phyloP scores from a whole-genome alignment of 305 asterid genomes.

The Fraxinus platypoda region DNA sequence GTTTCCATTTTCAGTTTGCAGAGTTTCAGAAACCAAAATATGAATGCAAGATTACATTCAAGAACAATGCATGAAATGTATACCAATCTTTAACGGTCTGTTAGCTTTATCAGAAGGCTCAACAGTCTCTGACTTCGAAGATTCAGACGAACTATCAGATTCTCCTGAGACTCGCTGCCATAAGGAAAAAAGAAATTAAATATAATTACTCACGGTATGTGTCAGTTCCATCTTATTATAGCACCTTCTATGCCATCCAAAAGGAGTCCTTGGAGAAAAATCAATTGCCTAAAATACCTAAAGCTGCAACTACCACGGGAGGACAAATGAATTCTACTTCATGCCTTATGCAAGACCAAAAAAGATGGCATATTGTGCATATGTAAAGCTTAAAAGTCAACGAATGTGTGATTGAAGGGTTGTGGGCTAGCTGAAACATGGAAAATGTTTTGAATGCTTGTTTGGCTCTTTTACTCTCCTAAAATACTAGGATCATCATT shows the following conservation, averaged over 20 bases:
- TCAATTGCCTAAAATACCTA: slow-evolving; percentile 4
- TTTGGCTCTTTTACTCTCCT: slow-evolving; percentile 15
- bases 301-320: slow-evolving; percentile 18
- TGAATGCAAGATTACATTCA: slow-evolving; percentile 10
- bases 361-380: neutral
- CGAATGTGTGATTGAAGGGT: neutral
- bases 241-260: slow-evolving; percentile 12
- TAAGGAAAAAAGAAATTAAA: slow-evolving; percentile 3
- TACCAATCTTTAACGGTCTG: slow-evolving; percentile 77
- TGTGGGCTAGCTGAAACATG: neutral
- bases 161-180: slow-evolving; percentile 75
- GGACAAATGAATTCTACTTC: neutral
- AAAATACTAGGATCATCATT: slow-evolving; percentile 4
- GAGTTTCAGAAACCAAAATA: neutral
- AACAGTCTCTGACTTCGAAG: slow-evolving; percentile 49
- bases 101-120: slow-evolving; percentile 48
- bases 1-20: neutral
- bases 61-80: slow-evolving; percentile 10
- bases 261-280: slow-evolving; percentile 5
- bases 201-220: slow-evolving; percentile 10
- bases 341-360: slow-evolving; percentile 7
- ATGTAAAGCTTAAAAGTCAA: neutral
- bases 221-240: slow-evolving; percentile 13
- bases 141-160: slow-evolving; percentile 53
- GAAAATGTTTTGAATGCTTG: neutral